Evolutionary conservation across 2,329 filamentous ascomycete species (phyloP), one percentile per base, ranked within the genome.

Genomic region (Talaromyces piceae): DNA sequence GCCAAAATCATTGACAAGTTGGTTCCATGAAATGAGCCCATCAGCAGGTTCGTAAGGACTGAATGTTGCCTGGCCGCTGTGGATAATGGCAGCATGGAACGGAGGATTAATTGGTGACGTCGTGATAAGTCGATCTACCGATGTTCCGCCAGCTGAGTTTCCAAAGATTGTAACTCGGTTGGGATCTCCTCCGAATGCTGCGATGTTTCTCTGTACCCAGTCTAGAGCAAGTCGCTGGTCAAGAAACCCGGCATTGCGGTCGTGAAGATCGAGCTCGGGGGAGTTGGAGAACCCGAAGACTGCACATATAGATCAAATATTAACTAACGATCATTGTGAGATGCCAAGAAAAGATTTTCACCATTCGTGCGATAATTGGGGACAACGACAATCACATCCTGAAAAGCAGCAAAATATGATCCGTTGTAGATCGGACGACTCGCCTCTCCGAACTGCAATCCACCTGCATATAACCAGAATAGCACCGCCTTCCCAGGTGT

Each of bases 211-310:
- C 50, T 77, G 72, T 2, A 82, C 70, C 80, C 80, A 84, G 57
- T 81, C 67, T 4, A 84, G 65, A 18, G 77, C 78, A 18, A 80
- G 66, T 11, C 77, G 69, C 59, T 82, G 79, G 54, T 82, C 78
- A 47, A 73, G 67, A 0, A 80, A 62, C 2, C 71, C 78, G 8
- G n/a, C n/a, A n/a, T n/a, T n/a, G n/a, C n/a, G n/a, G n/a, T n/a
- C n/a, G n/a, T n/a, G n/a, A n/a, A n/a, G n/a, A n/a, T n/a, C n/a
- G n/a, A n/a, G n/a, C n/a, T n/a, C n/a, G n/a, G 28, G 28, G 7
- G 28, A 30, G 13, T 13, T 30, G 7, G 28, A 30, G 28, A 30
- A 30, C 13, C 28, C 28, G 28, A 30, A 30, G 13, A 30, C 28
- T 30, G 28, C 7, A 30, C 7, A 30, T 7, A 30, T 7, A 30